Conservation (phyloP, 805 yeast genomes). For the Ogataea haglerorum region DNA sequence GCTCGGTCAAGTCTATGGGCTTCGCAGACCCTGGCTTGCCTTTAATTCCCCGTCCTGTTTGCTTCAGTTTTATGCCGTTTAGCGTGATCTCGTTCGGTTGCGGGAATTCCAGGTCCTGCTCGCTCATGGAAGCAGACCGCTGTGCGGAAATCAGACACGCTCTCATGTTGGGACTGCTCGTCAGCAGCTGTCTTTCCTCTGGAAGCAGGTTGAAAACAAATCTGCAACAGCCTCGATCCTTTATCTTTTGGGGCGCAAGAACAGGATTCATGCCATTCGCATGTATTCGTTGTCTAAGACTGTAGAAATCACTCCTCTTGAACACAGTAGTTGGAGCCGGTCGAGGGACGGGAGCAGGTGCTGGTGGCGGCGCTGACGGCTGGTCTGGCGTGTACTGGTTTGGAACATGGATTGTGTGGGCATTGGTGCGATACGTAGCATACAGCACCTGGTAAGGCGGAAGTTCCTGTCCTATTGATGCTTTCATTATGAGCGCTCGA, state of each 20-base stretch:
- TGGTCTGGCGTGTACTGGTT: conserved; percentile 17
- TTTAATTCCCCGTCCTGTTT: conserved; percentile 69
- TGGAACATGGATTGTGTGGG: conserved; percentile 25
- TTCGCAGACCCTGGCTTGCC: conserved; percentile 73
- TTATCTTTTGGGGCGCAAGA: conserved; percentile 37
- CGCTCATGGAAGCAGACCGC: conserved; percentile 16
- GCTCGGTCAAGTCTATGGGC: conserved; percentile 74
- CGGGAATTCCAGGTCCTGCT: conserved; percentile 58
- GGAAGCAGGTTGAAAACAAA: conserved; percentile 41
- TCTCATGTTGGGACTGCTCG: conserved; percentile 29
- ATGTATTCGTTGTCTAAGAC: conserved; percentile 43
- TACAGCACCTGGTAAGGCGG: conserved; percentile 37
- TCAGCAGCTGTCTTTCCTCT: conserved; percentile 40
- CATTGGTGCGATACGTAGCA: conserved; percentile 15
- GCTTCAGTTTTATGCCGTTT: conserved; percentile 49
- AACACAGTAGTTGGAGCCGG: conserved; percentile 43
- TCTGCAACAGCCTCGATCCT: conserved; percentile 44
- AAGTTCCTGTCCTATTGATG: conserved; percentile 30
- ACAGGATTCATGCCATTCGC: conserved; percentile 41
- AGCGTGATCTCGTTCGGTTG: conserved; percentile 63
- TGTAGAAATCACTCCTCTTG: conserved; percentile 55
- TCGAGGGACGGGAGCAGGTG: conserved; percentile 12
- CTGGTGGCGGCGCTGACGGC: conserved; percentile 9
- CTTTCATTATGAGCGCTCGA: conserved; percentile 40
- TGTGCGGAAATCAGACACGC: conserved; percentile 57